Conservation (phyloP, 2,329 filamentous ascomycete genomes). For the Pseudopithomyces chartarum region DNA sequence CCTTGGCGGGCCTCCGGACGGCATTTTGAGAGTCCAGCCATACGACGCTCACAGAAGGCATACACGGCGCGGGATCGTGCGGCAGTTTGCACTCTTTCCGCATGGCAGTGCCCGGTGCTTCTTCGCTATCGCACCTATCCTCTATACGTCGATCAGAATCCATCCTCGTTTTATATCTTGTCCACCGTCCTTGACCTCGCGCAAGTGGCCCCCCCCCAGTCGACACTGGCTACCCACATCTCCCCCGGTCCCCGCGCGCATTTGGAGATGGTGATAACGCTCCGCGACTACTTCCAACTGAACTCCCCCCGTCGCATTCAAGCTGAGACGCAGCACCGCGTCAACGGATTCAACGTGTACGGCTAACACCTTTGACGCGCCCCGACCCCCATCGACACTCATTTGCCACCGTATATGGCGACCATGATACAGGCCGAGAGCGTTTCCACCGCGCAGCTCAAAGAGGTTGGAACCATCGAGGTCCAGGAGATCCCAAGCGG, state of each 20-base stretch:
- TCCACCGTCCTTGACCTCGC: constrained; percentile 26
- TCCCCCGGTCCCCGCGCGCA: constrained; percentile 22
- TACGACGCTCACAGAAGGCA: constrained; percentile 36
- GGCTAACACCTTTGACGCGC: constrained; percentile 32
- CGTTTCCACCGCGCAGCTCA: constrained; percentile 36
- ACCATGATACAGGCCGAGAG: constrained; percentile 44
- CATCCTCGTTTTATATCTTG: constrained; percentile 34
- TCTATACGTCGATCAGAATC: constrained; percentile 38
- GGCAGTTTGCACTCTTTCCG: constrained; percentile 37
- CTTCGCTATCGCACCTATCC: constrained; percentile 39
- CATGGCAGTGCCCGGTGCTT: constrained; percentile 36
- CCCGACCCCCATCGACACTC: constrained; percentile 15
- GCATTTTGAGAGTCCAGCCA: constrained; percentile 47
- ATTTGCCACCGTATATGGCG: constrained; percentile 33
- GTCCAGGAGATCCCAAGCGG: constrained; percentile 40
- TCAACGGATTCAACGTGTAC: constrained; percentile 51
- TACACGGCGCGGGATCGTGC: constrained; percentile 37
- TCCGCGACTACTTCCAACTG: constrained; percentile 36
- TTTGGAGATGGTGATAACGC: constrained; percentile 45
- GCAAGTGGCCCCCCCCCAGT: constrained; percentile 27
- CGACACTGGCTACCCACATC: constrained; percentile 25
- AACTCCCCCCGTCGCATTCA: constrained; percentile 47
- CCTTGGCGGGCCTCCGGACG: constrained; percentile 26
- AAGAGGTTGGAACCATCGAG: constrained; percentile 39
- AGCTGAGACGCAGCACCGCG: constrained; percentile 46